Base-by-base conservation (phyloP, 2,329 filamentous ascomycete species). In the Drechmeria coniospora region DNA sequence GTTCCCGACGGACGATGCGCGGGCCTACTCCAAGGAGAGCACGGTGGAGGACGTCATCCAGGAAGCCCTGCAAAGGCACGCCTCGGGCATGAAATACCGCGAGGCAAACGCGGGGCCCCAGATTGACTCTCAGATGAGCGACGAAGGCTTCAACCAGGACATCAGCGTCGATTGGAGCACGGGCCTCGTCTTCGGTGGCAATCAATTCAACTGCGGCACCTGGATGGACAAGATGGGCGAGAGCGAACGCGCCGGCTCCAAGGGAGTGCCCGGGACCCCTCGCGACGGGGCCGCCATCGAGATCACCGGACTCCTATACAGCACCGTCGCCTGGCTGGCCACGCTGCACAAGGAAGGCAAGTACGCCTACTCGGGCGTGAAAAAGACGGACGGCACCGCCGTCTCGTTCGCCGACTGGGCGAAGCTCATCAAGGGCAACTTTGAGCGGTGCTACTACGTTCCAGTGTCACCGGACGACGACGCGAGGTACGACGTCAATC, bases 211-310 rank as follows among this genome's bases (percentile, higher is more conserved):
- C 53, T 98, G 92, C 43, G 90, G 90, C 28, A 98, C 90, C 2
- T 98, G 90, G 90, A 94, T 94, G 84, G 90, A 98, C 63, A 98
- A 98, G 67, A 98, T 98, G 90, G 90, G 90, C n/a, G 90, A 98
- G 53, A 93, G 84, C 36, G 74, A 80, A 37, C 80, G 76, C 35
- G 90, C 92, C 11, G 78, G 79, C 32, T 93, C 76, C 45, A 95
- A 94, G 58, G 92, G 90, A 27, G 63, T 93, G 13, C 92, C 90
- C 1, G 90, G 86, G 7, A 98, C 90, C n/a, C 90, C 90, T 25
- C 79, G 92, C 43, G 92, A 98, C 49, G 90, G 90, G 17, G 84
- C 90, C 23, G 84, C 90, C 13, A 70, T 98, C 31, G 90, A 98
- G 51, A 95, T 98, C 47, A 93, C 78, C 1, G 92, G 90, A 26